Base-by-base conservation (phyloP, 2,329 filamentous ascomycete species). In the Penicillium rolfsii region DNA sequence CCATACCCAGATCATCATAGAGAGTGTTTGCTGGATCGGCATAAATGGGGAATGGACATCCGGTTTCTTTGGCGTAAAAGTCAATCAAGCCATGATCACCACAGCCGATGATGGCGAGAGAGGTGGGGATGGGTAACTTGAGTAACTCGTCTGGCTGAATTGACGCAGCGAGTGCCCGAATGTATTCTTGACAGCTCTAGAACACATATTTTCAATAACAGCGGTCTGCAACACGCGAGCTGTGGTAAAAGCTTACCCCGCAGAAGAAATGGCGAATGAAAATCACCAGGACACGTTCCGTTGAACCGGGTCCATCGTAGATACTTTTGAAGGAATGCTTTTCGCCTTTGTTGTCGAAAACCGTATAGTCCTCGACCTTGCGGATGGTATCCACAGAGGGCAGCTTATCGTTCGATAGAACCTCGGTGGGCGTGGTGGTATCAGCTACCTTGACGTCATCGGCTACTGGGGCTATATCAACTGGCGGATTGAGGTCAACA, bases 241-340 rank as follows among this genome's bases (percentile, higher is more conserved):
- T 22, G 55, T 54, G 43, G 35, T 22, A 6, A 56, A 35, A 48
- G 35, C 41, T 75, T 82, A 91, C 89, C 38, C 89, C 89, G 72
- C 90, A 93, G 81, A 91, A 92, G 76, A 93, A 93, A 77, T 93
- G 90, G 48, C 90, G 84, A 59, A 93, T 83, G 72, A 93, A 93
- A 66, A 93, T 85, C 45, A 92, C 76, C 35, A 93, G 80, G 30
- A 91, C 85, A 2, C 87, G 80, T 19, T 82, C 78, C 12, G 83
- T 79, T 1, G 61, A 36, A 7, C 59, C 43, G 38, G 64, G 59
- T 12, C 60, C 63, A 14, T 58, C 64, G 72, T 88, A 89, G 30
- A 91, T 76, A 67, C 83, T 86, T 74, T 84, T 84, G 75, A 91
- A 91, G 0, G 83, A 78, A 46, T 83, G 82, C 14, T 83, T 76